phyloP scores from a whole-genome alignment of 257 asterid genomes.

The Osmanthus fragrans region DNA sequence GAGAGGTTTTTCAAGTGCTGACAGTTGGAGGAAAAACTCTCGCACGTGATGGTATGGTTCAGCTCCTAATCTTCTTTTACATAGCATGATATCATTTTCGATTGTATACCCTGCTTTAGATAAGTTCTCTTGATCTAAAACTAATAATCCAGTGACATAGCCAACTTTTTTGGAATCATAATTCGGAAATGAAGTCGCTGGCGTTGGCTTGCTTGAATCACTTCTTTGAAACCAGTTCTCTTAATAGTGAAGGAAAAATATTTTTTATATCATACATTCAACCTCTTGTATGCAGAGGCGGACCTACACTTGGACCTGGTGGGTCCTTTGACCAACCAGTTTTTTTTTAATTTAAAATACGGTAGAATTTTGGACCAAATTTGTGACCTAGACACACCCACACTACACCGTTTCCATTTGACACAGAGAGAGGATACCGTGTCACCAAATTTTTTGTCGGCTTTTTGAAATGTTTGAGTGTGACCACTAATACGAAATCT shows the following conservation, averaged over 20 bases:
- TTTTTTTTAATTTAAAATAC: no score
- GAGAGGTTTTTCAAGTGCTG: conserved; percentile 76
- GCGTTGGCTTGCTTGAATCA: background rate
- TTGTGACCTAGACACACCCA: no score
- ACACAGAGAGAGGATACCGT: no score
- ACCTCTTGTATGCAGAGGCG: background rate
- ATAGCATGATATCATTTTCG: background rate
- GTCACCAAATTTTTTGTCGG: no score
- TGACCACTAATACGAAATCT: no score
- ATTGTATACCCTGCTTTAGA: background rate
- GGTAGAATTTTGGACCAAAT: no score
- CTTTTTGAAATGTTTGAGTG: no score
- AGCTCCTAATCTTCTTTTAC: conserved; percentile 2
- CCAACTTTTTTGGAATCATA: background rate
- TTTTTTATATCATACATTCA: background rate
- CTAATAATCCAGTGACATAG: background rate
- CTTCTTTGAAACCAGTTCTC: conserved; percentile 1
- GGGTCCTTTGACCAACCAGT: no score
- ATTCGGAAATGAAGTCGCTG: background rate
- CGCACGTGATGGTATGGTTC: conserved; percentile 72
- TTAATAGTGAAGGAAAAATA: background rate
- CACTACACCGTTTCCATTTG: no score
- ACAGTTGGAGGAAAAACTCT: conserved; percentile 72
- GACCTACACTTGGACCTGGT: no score
- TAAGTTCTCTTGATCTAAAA: background rate